Evolutionary conservation across 192 early-diverging fungal species (phyloP).

Genomic region (Chytriomyces sp.): DNA sequence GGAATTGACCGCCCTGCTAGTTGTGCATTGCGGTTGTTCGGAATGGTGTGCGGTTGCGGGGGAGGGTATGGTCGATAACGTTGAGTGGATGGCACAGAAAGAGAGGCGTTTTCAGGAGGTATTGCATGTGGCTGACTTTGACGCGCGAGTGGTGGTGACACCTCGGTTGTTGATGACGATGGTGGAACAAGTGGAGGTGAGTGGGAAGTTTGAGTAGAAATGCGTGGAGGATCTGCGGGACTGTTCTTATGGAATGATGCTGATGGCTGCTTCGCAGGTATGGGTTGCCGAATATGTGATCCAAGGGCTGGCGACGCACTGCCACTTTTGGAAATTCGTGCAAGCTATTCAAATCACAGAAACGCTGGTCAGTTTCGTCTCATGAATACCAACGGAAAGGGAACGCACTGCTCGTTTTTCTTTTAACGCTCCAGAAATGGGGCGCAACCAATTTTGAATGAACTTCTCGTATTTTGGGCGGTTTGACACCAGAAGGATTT

Average conservation of each 20-base stretch:
- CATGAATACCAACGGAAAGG: not conserved
- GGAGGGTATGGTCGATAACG: too few species aligned
- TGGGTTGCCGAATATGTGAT: not conserved
- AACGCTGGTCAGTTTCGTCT: not conserved
- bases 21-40: too few species aligned
- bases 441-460: conserved; percentile 4
- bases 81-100: too few species aligned
- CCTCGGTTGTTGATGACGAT: not conserved
- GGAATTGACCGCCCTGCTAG: too few species aligned
- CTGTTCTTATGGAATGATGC: not conserved
- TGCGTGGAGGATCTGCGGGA: not conserved
- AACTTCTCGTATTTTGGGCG: conserved; percentile 32
- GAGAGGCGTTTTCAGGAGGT: too few species aligned
- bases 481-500: conserved; percentile 22
- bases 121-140: too few species aligned
- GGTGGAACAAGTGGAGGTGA: conserved; percentile 13
- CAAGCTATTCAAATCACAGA: not conserved
- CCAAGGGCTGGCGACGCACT: conserved; percentile 11
- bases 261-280: conserved; percentile 12
- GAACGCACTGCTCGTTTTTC: not conserved
- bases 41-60: too few species aligned
- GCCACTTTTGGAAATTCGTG: not conserved
- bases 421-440: not conserved
- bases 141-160: not conserved
- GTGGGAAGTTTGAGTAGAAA: not conserved